These are phyloP conservation scores for Podila horticola DNA, from an alignment of 192 early-diverging fungal genomes.

Conservation along the genomic window DNA sequence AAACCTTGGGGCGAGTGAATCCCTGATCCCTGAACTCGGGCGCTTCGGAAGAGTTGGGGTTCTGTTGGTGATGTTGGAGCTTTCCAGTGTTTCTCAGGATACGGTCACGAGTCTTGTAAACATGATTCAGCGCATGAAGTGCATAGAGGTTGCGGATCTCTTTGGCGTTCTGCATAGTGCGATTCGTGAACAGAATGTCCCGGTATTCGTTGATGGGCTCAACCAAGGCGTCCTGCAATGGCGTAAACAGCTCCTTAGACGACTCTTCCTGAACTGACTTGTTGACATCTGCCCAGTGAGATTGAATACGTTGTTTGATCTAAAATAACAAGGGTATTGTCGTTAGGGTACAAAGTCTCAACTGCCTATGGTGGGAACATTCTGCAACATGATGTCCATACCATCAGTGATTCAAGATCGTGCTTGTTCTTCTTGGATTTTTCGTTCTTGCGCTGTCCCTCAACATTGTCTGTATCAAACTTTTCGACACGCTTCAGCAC, in stretches of 20 bases:
- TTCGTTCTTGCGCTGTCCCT: conserved; percentile 23
- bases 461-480: conserved; percentile 48
- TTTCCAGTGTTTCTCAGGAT: conserved; percentile 85
- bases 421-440: conserved; percentile 29
- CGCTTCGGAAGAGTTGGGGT: conserved; percentile 16
- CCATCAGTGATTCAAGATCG: conserved; percentile 35
- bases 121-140: conserved; percentile 93
- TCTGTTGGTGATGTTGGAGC: conserved; percentile 68
- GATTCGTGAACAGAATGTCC: conserved; percentile 80
- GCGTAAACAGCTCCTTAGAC: conserved; percentile 50
- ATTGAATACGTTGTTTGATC: conserved; percentile 49
- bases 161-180: conserved; percentile 66
- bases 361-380: too few species aligned
- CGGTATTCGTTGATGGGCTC: conserved; percentile 75
- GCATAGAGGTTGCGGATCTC: conserved; percentile 78
- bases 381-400: background rate
- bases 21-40: conserved; percentile 94
- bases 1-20: conserved; percentile 92
- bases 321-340: background rate
- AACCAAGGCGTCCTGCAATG: conserved; percentile 69
- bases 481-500: conserved; percentile 41
- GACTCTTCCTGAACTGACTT: conserved; percentile 16
- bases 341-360: background rate
- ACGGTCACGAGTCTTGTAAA: conserved; percentile 81
- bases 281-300: conserved; percentile 38